Evolutionary conservation across 352 stramenopile species (phyloP).

Genomic region (Blastocystis sp.): DNA sequence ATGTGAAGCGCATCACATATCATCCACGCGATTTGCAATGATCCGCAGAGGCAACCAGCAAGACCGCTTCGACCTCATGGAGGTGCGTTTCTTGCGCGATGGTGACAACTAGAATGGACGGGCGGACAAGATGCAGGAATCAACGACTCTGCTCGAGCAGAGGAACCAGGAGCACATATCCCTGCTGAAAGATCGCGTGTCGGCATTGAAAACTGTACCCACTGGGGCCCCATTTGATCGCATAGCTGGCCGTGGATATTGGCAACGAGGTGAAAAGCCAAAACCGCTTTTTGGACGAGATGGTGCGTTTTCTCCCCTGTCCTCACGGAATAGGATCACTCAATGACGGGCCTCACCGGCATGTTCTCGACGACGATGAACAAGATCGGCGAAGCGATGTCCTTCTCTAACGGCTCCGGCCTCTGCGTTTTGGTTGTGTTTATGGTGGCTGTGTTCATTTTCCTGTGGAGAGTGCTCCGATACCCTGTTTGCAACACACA

Average conservation of each 20-base stretch:
- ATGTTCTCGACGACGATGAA: conserved; percentile 27
- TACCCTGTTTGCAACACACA: conserved; percentile 1
- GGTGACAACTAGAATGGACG: conserved; percentile 36
- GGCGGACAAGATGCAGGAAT: neutral
- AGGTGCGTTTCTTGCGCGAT: neutral
- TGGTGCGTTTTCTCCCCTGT: neutral
- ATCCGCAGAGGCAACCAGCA: conserved; percentile 34
- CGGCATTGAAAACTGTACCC: conserved; percentile 12
- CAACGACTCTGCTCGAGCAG: conserved; percentile 9
- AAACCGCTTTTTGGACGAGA: conserved; percentile 56
- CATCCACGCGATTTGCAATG: neutral
- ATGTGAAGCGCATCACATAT: no score
- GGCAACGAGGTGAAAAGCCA: conserved; percentile 27
- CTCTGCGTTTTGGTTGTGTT: conserved; percentile 65
- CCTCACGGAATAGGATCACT: conserved; percentile 3
- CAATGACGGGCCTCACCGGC: conserved; percentile 9
- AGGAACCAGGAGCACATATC: conserved; percentile 32
- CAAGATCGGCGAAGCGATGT: conserved; percentile 23
- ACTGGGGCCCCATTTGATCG: neutral
- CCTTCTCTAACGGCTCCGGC: conserved; percentile 4
- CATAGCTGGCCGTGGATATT: conserved; percentile 53
- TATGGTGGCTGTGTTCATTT: conserved; percentile 60
- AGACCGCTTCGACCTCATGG: conserved; percentile 47
- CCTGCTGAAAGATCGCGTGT: conserved; percentile 41
- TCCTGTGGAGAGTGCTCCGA: conserved; percentile 59